Evolutionary conservation across 106 monocot species (phyloP), one percentile per base, ranked within the genome.

Genomic region (Allium fistulosum): DNA sequence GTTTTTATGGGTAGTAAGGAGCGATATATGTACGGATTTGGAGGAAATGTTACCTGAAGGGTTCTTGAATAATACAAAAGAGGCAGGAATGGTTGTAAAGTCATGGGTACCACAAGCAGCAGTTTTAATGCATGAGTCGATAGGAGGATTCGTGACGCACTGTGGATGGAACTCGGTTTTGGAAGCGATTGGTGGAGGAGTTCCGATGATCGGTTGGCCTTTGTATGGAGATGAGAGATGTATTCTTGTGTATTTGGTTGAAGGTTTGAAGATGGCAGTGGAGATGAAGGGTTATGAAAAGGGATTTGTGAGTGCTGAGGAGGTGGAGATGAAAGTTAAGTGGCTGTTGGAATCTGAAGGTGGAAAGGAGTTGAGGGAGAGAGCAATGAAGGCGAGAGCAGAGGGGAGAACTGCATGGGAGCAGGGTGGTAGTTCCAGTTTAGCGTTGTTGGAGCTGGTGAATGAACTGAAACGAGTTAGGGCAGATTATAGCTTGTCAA

Each of bases 161-260:
- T 80, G 81, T 12, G 88, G 88, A 7, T 88, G 88, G 88, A 88
- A 84, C 73, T 88, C 87, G 28, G 56, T 68, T 26, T 28, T 83
- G 65, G 87, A 88, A 69, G 84, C 75, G 50, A 66, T 88, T 27
- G 46, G 56, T 11, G 71, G 63, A 3, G 88, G 81, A 10, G 84
- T 88, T 37, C 78, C 80, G 12, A 76, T 88, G 75, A 52, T 88
- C 4, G 84, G 73, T 10, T 88, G 88, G 88, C 88, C 88, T 1
- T 56, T 84, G 26, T 88, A 84, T 70, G 84, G 84, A 9, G 88
- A 88, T 67, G 84, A 88, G 76, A 7, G 75, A 66, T 26, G 84
- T 76, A 88, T 78, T 69, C 80, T 62, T 66, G 73, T 84, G 55
- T 68, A 76, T 46, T 16, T 84, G 47, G 69, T 58, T 17, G 84